These are phyloP conservation scores for Eimeria zaria DNA, from an alignment of 169 alveolate genomes.

Conservation along the genomic window DNA sequence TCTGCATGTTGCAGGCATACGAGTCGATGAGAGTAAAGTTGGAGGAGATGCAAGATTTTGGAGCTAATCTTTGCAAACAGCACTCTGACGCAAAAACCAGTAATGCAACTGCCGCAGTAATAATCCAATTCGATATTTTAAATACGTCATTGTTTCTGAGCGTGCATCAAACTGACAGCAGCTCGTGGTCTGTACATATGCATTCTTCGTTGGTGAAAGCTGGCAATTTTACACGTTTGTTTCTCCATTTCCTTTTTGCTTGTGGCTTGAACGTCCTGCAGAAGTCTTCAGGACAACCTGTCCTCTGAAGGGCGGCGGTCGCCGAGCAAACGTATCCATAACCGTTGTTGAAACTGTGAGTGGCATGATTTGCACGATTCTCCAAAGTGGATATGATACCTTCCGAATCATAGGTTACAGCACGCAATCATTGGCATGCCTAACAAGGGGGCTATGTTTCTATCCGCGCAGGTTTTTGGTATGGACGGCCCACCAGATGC, in stretches of 20 bases:
- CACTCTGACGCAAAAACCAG: not conserved
- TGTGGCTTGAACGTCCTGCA: not conserved
- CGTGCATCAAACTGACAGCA: not conserved
- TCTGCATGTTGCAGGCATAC: not conserved
- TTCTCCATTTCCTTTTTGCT: not conserved
- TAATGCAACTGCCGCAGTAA: not conserved
- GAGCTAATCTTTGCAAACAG: not conserved
- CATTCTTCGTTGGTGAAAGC: not conserved
- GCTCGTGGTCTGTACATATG: not conserved
- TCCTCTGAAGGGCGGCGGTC: not conserved
- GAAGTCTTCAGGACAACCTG: not conserved
- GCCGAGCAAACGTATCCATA: not conserved
- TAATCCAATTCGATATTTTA: not conserved
- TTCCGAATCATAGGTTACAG: not conserved
- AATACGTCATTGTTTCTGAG: not conserved
- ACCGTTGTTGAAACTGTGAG: not conserved
- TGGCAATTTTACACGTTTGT: not conserved
- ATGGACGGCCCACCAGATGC: not conserved
- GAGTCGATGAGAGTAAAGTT: not conserved
- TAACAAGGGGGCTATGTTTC: not conserved
- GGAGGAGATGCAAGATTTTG: not conserved
- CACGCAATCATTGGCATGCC: not conserved
- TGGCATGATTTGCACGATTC: not conserved
- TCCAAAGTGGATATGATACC: not conserved
- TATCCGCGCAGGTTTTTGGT: not conserved